Evolutionary conservation across 1,139 yeast genomes (phyloP).

Genomic region (Torulaspora pretoriensis): DNA sequence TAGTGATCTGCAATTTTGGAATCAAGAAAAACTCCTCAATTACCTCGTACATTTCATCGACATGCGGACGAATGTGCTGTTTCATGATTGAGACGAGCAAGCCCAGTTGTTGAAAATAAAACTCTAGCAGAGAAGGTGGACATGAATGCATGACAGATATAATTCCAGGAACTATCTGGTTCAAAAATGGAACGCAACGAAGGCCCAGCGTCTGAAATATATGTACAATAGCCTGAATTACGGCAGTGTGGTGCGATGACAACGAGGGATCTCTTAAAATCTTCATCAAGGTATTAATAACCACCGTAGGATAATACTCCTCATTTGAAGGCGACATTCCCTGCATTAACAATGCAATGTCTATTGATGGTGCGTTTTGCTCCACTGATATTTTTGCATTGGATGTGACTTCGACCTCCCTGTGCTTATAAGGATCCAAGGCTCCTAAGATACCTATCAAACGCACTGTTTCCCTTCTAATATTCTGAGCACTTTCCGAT

Average conservation of each 20-base stretch:
- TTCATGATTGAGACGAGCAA: constrained; percentile 77
- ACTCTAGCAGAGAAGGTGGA: constrained; percentile 76
- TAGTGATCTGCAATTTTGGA: constrained; percentile 68
- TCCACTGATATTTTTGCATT: constrained; percentile 64
- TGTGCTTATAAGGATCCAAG: constrained; percentile 89
- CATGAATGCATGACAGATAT: constrained; percentile 80
- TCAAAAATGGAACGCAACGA: constrained; percentile 80
- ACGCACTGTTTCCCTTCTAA: constrained; percentile 83
- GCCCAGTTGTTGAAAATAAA: constrained; percentile 85
- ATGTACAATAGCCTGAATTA: constrained; percentile 85
- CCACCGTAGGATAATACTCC: constrained; percentile 94
- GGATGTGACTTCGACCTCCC: constrained; percentile 74
- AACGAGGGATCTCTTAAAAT: constrained; percentile 81
- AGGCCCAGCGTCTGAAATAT: constrained; percentile 85
- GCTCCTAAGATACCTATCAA: constrained; percentile 93
- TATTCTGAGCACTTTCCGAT: constrained; percentile 68
- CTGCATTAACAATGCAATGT: constrained; percentile 82
- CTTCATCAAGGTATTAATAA: constrained; percentile 76
- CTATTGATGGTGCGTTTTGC: constrained; percentile 84
- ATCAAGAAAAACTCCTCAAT: constrained; percentile 71
- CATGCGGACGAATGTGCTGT: constrained; percentile 81
- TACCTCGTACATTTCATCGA: constrained; percentile 70
- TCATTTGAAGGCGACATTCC: constrained; percentile 93
- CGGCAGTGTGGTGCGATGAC: constrained; percentile 82
- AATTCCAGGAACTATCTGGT: constrained; percentile 84